Conservation (phyloP, 2,329 filamentous ascomycete species). For the Plectosphaerella sp. region DNA sequence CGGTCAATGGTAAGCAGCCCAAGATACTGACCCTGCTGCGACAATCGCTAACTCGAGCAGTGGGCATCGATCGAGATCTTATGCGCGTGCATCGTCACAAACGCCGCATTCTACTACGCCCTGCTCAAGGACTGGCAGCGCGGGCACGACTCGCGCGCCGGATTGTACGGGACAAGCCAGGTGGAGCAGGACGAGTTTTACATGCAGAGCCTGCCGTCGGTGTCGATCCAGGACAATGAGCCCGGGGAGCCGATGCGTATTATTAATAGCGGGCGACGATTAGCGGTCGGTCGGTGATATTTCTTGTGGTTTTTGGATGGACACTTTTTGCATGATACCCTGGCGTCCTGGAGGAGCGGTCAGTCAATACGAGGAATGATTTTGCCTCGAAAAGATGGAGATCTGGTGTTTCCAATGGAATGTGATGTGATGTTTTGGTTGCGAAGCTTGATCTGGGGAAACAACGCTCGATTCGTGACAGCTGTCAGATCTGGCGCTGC, state of each 20-base stretch:
- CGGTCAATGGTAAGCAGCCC: conserved; percentile 18
- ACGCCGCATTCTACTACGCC: conserved; percentile 23
- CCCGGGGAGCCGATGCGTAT: too few relatives aligned
- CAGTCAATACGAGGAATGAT: too few relatives aligned
- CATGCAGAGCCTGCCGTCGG: neutral
- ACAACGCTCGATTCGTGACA: too few relatives aligned
- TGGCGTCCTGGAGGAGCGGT: neutral
- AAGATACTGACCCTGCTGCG: neutral
- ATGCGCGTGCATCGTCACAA: conserved; percentile 24
- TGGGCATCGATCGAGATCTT: conserved; percentile 27
- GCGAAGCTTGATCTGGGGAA: too few relatives aligned
- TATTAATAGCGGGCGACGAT: too few relatives aligned
- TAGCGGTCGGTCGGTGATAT: neutral
- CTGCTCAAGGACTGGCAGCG: conserved; percentile 19
- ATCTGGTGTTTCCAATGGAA: too few relatives aligned
- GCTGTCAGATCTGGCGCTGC: too few relatives aligned
- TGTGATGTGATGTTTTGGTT: too few relatives aligned
- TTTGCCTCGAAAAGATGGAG: too few relatives aligned
- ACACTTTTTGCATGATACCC: neutral
- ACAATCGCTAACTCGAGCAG: conserved; percentile 7
- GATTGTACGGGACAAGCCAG: neutral
- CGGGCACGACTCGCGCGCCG: conserved; percentile 13
- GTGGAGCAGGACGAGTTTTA: conserved; percentile 1
- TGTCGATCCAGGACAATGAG: neutral
- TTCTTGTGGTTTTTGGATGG: neutral